Base-by-base conservation (phyloP, 106 monocot species). In the Chionographis japonica region DNA sequence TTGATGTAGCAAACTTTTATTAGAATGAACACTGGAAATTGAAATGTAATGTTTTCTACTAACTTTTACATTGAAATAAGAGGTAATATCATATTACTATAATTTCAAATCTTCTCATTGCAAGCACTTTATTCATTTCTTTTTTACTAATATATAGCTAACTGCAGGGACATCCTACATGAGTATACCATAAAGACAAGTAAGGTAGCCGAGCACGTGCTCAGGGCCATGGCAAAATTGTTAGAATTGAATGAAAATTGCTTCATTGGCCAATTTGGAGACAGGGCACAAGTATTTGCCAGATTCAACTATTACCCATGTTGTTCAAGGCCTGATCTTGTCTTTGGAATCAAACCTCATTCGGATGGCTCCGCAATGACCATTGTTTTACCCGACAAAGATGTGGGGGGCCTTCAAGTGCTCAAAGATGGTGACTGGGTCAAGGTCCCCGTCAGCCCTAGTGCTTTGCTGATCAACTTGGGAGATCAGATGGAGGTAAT, bases 401-500 rank as follows among this genome's bases (percentile, higher is more conserved):
- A 76, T 53, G 75, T 86, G 3, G 79, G 78, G 35, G 86, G 86
- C 8, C 68, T 86, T 63, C 82, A 86, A 55, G 72, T 82, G 9
- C 59, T 79, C 35, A 75, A 79, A 79, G 78, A 81, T 72, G 78
- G 72, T 4, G 63, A 68, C 11, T 86, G 86, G 86, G 60, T 72
- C n/a, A 67, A 68, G 8, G 71, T 86, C 50, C 70, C 72, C 4
- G 72, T 68, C 10, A 40, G 57, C 13, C 81, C 78, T 9, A 16
- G 82, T 75, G 74, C 86, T 51, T 71, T 86, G 58, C 40, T 86
- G n/a, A 50, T 82, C 63, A 86, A 78, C 64, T 11, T 86, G 73
- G 86, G 86, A 36, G 81, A 86, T 56, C 59, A 68, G 4, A 72
- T 82, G 78, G 82, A 86, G 86, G 86, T 86, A 76, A 61, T 56